Evolutionary conservation across 2,329 filamentous ascomycete genomes (phyloP).

Genomic region (Stagonosporopsis vannaccii): DNA sequence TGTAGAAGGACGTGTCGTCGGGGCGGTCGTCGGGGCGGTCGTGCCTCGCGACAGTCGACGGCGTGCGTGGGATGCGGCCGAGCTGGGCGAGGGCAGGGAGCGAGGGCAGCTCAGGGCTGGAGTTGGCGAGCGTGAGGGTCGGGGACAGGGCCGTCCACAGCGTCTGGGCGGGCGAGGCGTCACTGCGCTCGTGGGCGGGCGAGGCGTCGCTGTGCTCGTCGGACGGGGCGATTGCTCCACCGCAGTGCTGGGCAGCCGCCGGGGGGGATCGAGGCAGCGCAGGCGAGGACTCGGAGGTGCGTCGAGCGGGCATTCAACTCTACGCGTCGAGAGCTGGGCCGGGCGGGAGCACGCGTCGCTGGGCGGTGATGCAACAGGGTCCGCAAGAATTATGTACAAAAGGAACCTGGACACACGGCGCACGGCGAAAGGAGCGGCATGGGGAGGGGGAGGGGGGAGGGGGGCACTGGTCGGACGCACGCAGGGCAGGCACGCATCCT

Average conservation of each 20-base stretch:
- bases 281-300: constrained; percentile 35
- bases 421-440: constrained; percentile 51
- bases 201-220: constrained; percentile 33
- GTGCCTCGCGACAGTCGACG: constrained; percentile 40
- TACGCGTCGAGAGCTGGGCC: constrained; percentile 32
- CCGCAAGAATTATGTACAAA: constrained; percentile 36
- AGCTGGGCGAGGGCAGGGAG: constrained; percentile 46
- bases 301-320: constrained; percentile 54
- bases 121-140: constrained; percentile 50
- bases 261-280: constrained; percentile 47
- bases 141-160: constrained; percentile 51
- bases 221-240: constrained; percentile 33
- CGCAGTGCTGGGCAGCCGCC: constrained; percentile 37
- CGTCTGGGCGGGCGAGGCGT: constrained; percentile 44
- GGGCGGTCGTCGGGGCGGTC: constrained; percentile 40
- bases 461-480: constrained; percentile 37
- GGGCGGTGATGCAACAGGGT: constrained; percentile 31
- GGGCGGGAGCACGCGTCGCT: constrained; percentile 24
- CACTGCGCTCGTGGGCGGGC: constrained; percentile 30
- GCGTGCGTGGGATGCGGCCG: constrained; percentile 43
- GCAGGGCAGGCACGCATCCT: constrained; percentile 45
- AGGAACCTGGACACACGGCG: constrained; percentile 35
- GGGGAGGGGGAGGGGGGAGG: constrained; percentile 37
- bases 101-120: constrained; percentile 52
- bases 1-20: constrained; percentile 66